A percentile compares a stretch with the other conserved stretches of the same genome.
Conservation (phyloP, 2,329 filamentous ascomycete genomes). For the Microascus cirrosus region DNA sequence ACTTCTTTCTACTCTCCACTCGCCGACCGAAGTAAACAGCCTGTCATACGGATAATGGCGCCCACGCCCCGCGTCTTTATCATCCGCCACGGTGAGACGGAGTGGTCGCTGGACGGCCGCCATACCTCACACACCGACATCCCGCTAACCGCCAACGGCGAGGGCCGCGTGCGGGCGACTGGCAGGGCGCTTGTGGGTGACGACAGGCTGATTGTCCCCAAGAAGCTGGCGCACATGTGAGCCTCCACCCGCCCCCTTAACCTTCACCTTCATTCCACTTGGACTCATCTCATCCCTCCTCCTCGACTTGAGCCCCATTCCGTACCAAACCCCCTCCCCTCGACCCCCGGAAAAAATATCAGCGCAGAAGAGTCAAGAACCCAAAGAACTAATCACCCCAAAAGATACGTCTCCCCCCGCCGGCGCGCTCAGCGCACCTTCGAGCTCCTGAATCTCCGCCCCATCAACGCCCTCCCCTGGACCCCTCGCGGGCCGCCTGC, state of each 20-base stretch:
- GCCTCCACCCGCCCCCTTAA: constrained; percentile 14
- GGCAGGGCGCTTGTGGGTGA: constrained; percentile 74
- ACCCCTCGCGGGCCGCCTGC: constrained; percentile 27
- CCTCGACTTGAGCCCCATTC: too few relatives aligned
- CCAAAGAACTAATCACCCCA: constrained; percentile 15
- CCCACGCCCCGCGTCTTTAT: constrained; percentile 67
- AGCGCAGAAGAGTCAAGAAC: background rate
- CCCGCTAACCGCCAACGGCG: constrained; percentile 69
- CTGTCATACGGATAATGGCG: constrained; percentile 14
- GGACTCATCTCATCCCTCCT: constrained; percentile 5
- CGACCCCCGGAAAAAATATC: background rate
- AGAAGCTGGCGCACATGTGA: constrained; percentile 72
- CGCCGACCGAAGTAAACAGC: background rate
- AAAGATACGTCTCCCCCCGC: constrained; percentile 80
- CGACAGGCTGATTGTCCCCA: constrained; percentile 75
- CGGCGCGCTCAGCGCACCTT: constrained; percentile 80
- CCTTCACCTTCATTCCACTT: background rate
- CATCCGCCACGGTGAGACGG: constrained; percentile 84
- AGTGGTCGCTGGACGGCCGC: constrained; percentile 80
- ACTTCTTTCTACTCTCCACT: background rate
- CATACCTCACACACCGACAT: constrained; percentile 86
- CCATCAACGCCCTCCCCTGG: constrained; percentile 64
- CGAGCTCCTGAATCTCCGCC: constrained; percentile 70
- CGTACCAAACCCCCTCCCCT: background rate
- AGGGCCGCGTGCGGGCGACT: constrained; percentile 64